These are phyloP conservation scores for Phyllostachys edulis DNA, from an alignment of 176 grass and related monocot species.

Conservation along the genomic window DNA sequence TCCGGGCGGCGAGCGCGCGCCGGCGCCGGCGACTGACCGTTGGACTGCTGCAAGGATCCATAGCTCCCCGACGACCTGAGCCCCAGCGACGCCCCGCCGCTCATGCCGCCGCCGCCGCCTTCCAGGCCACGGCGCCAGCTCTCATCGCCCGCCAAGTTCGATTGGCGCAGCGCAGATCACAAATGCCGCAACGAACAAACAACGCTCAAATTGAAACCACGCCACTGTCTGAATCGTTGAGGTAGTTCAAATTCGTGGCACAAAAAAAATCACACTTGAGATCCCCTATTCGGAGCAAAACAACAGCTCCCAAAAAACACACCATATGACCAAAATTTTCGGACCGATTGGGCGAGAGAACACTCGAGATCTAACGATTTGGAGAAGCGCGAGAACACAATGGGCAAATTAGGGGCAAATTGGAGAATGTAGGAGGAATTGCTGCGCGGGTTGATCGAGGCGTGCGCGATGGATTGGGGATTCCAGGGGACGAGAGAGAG, in stretches of 20 bases:
- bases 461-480: constrained; percentile 6
- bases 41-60: constrained; percentile 78
- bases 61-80: constrained; percentile 84
- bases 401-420: background rate
- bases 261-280: background rate
- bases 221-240: background rate
- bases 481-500: background rate
- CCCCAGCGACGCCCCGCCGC: constrained; percentile 70
- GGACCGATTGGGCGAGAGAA: background rate
- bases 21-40: constrained; percentile 35
- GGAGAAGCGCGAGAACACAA: background rate
- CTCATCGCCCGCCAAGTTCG: constrained; percentile 26
- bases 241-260: background rate
- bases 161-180: constrained; percentile 25
- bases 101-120: constrained; percentile 66
- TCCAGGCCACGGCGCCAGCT: constrained; percentile 33
- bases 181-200: constrained; percentile 16
- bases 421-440: background rate
- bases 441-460: constrained; percentile 1
- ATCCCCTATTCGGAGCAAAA: background rate
- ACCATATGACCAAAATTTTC: background rate
- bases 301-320: background rate
- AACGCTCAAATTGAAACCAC: background rate
- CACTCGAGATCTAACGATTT: constrained; percentile 1
- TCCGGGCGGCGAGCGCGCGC: constrained; percentile 45